Percentiles rank a stretch among this genome's conserved stretches.
Evolutionary conservation across 2,329 filamentous ascomycete species (phyloP).

Genomic region (Arachnomyces sp.): DNA sequence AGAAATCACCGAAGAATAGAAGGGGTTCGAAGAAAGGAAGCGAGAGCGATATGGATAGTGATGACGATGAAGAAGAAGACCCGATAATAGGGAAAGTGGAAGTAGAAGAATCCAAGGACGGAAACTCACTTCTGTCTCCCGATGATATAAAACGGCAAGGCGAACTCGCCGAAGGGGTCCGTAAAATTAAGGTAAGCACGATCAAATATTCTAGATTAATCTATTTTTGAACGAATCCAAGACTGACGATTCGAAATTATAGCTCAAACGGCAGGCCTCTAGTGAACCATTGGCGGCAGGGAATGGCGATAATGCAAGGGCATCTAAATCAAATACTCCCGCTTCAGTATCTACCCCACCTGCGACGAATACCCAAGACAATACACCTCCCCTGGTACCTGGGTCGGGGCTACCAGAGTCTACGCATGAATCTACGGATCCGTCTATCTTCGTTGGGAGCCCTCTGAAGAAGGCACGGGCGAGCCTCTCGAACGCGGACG

Average conservation of each 20-base stretch:
- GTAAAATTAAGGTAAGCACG: constrained; percentile 55
- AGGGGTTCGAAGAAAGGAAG: constrained; percentile 52
- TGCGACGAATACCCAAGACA: constrained; percentile 20
- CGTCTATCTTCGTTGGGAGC: constrained; percentile 31
- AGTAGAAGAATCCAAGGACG: constrained; percentile 46
- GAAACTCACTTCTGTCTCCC: constrained; percentile 45
- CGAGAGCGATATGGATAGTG: constrained; percentile 65
- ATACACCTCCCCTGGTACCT: constrained; percentile 26
- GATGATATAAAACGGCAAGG: constrained; percentile 55
- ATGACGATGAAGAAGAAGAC: constrained; percentile 63
- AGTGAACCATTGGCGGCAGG: constrained; percentile 44
- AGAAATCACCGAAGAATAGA: constrained; percentile 43
- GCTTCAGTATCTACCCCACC: constrained; percentile 31
- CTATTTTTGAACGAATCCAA: neutral
- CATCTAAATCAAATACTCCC: constrained; percentile 34
- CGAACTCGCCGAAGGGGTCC: constrained; percentile 56
- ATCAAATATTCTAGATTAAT: neutral
- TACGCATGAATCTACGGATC: constrained; percentile 9
- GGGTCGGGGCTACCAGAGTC: constrained; percentile 15
- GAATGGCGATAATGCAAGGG: constrained; percentile 28
- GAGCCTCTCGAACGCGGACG: constrained; percentile 37
- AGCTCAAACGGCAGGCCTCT: constrained; percentile 62
- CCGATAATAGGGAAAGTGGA: constrained; percentile 57
- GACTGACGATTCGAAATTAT: constrained; percentile 9
- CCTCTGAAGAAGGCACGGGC: constrained; percentile 42